phyloP scores from a whole-genome alignment of 2,329 filamentous ascomycete genomes.

The Aspergillus brunneoviolaceus region DNA sequence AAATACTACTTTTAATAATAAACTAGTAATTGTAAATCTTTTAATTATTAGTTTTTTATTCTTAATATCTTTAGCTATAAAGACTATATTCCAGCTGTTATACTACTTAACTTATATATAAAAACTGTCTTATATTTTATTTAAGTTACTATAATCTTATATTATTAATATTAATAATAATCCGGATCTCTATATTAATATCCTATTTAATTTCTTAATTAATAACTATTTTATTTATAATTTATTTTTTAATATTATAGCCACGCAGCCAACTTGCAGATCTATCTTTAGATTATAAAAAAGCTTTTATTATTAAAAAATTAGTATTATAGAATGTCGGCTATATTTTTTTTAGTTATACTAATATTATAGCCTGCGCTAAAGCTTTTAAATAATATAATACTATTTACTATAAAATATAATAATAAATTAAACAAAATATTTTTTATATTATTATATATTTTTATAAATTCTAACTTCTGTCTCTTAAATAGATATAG shows the following conservation, averaged over 20 bases:
- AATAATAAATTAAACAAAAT: too few species aligned
- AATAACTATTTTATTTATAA: neutral
- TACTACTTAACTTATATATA: neutral
- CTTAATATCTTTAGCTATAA: neutral
- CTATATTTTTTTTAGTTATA: too few species aligned
- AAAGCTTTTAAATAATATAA: too few species aligned
- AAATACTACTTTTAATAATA: neutral
- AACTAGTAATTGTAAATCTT: neutral
- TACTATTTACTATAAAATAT: too few species aligned
- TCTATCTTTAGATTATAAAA: neutral
- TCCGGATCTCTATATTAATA: too few species aligned
- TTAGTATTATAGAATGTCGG: neutral
- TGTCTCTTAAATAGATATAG: too few species aligned
- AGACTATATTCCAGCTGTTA: neutral
- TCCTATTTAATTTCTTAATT: neutral
- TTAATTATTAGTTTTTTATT: neutral
- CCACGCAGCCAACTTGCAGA: neutral
- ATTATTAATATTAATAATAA: too few species aligned
- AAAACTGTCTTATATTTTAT: too few species aligned
- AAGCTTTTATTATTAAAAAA: neutral
- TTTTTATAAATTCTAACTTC: too few species aligned
- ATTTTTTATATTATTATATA: too few species aligned
- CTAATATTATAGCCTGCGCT: fast-evolving
- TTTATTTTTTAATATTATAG: neutral
- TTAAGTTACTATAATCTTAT: too few species aligned